Percentiles rank a stretch among this genome's conserved stretches.
These are phyloP conservation scores for Sequoia sempervirens DNA, from an alignment of 75 land plant species.

Conservation along the genomic window DNA sequence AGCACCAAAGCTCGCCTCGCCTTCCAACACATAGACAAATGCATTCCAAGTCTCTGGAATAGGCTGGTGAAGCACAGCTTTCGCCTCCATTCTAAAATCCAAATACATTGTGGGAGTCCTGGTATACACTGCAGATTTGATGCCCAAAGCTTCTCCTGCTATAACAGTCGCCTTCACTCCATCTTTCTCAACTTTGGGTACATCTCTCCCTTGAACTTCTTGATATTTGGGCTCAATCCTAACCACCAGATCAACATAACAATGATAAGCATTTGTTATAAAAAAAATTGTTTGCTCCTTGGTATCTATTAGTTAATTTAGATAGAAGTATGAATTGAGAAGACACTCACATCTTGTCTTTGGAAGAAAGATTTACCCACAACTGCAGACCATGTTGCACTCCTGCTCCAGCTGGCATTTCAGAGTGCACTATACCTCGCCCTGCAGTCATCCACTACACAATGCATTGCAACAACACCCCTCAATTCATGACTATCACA, in stretches of 20 bases:
- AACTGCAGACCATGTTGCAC: not conserved
- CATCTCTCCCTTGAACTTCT: constrained; percentile 40
- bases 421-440: constrained; percentile 45
- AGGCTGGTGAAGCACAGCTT: constrained; percentile 52
- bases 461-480: not conserved
- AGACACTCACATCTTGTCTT: too few relatives aligned
- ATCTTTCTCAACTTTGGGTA: constrained; percentile 42
- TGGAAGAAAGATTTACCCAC: too few relatives aligned
- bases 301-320: too few relatives aligned
- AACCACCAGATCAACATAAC: not conserved
- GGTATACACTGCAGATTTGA: constrained; percentile 67
- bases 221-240: constrained; percentile 66
- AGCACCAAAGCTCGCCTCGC: too few relatives aligned
- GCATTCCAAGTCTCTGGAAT: constrained; percentile 31
- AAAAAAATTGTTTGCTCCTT: too few relatives aligned
- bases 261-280: not conserved
- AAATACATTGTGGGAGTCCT: constrained; percentile 87
- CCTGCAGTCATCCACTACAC: constrained; percentile 53
- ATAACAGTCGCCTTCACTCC: constrained; percentile 54
- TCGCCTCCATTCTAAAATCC: constrained; percentile 21
- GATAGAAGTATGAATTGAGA: not conserved
- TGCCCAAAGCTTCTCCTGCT: constrained; percentile 60
- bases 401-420: constrained; percentile 31
- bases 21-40: not conserved
- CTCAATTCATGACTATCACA: not conserved